Evolutionary conservation across 192 early-diverging fungal genomes (phyloP).

Genomic region (Coemansia sp.): DNA sequence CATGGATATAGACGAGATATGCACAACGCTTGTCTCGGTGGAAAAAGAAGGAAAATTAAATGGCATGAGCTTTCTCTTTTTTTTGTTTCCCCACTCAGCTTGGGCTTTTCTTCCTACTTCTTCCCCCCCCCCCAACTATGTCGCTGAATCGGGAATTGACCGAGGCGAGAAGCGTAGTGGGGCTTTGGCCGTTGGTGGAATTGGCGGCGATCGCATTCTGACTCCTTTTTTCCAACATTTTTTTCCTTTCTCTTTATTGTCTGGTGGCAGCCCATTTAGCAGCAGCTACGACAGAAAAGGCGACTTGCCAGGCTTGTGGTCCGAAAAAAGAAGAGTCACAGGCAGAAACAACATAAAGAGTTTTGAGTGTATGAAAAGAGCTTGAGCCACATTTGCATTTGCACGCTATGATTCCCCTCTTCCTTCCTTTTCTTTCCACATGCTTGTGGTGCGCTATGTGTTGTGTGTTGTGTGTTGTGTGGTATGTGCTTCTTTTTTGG

Average conservation of each 20-base stretch:
- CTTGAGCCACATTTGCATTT: neutral
- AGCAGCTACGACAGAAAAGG: too few relatives aligned
- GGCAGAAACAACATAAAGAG: neutral
- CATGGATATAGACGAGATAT: too few relatives aligned
- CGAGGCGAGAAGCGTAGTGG: neutral
- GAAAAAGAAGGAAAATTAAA: neutral
- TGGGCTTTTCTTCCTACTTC: neutral
- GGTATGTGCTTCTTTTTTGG: neutral
- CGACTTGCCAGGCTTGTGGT: too few relatives aligned
- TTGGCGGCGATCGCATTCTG: slow-evolving; percentile 19
- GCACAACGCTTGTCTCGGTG: neutral
- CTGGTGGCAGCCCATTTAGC: neutral
- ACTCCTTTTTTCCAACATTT: neutral
- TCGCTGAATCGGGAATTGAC: too few relatives aligned
- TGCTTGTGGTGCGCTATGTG: neutral
- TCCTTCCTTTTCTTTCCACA: slow-evolving; percentile 4
- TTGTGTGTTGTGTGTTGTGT: neutral
- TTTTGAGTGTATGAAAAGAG: neutral
- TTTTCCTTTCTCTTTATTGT: neutral
- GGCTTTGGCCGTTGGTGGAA: slow-evolving; percentile 20
- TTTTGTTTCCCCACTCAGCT: neutral
- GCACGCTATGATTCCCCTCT: neutral
- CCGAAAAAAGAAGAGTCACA: too few relatives aligned
- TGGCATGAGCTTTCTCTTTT: neutral
- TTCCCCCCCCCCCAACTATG: slow-evolving; percentile 1